These are phyloP conservation scores for Polygonum aviculare DNA, from an alignment of 148 eudicot genomes.

Conservation along the genomic window DNA sequence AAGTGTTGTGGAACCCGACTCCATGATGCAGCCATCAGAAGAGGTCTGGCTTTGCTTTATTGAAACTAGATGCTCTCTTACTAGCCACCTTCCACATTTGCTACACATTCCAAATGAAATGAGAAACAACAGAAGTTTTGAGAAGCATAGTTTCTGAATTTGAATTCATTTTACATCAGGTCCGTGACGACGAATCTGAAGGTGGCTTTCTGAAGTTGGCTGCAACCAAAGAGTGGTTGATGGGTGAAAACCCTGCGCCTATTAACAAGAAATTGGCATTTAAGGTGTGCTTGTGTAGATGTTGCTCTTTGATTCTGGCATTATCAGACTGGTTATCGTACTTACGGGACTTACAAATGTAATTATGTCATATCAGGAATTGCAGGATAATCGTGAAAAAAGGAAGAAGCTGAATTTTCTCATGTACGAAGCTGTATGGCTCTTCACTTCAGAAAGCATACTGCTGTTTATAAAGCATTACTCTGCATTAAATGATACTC, in stretches of 20 bases:
- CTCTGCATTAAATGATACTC: neutral
- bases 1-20: conserved; percentile 5
- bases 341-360: neutral
- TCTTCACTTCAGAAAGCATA: conserved; percentile 13
- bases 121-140: neutral
- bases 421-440: conserved; percentile 82
- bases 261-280: conserved; percentile 47
- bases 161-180: conserved; percentile 19
- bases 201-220: conserved; percentile 83
- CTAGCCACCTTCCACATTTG: neutral
- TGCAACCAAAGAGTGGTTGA: conserved; percentile 68
- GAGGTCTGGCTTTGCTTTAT: conserved; percentile 3
- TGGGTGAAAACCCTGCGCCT: conserved; percentile 69
- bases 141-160: neutral
- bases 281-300: conserved; percentile 34
- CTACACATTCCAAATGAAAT: neutral
- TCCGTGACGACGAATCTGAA: conserved; percentile 40
- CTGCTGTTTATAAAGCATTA: neutral
- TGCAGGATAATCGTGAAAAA: conserved; percentile 59
- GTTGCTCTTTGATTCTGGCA: neutral
- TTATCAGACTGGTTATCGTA: neutral
- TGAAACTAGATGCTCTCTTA: neutral
- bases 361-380: conserved; percentile 41
- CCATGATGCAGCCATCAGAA: conserved; percentile 10
- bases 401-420: conserved; percentile 67